phyloP scores from a whole-genome alignment of 2,329 filamentous ascomycete species.

The Lachnellula subtilissima region DNA sequence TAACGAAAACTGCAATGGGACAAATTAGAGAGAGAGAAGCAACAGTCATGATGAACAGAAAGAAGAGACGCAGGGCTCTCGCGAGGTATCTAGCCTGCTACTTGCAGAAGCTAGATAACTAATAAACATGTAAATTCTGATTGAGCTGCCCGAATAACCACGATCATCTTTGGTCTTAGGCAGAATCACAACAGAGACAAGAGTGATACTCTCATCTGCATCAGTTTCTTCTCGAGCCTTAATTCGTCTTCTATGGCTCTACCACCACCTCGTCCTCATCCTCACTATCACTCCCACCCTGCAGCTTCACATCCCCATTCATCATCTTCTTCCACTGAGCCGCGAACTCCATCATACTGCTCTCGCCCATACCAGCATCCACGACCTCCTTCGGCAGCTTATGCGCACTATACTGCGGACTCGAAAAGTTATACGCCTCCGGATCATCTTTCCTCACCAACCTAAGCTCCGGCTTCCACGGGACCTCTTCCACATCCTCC shows the following conservation, averaged over 20 bases:
- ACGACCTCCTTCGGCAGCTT: constrained; percentile 94
- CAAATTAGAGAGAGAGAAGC: too few species aligned
- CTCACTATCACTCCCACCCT: constrained; percentile 36
- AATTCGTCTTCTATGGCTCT: neutral
- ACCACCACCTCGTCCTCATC: constrained; percentile 30
- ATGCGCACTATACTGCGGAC: constrained; percentile 87
- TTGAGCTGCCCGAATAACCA: too few species aligned
- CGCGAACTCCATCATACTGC: constrained; percentile 76
- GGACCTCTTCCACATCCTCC: constrained; percentile 44
- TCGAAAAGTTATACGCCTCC: constrained; percentile 79
- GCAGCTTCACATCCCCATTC: constrained; percentile 36
- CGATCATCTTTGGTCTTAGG: too few species aligned
- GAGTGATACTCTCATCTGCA: too few species aligned
- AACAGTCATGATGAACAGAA: too few species aligned
- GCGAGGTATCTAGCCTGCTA: too few species aligned
- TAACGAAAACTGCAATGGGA: too few species aligned
- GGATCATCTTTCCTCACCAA: constrained; percentile 81
- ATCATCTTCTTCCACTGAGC: constrained; percentile 64
- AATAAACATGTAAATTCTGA: too few species aligned
- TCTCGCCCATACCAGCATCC: constrained; percentile 62
- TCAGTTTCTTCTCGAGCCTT: too few species aligned
- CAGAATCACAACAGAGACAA: too few species aligned
- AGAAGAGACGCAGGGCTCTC: too few species aligned
- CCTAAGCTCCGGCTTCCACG: constrained; percentile 70
- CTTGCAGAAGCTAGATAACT: too few species aligned